Conservation (phyloP, 108 stramenopile species). For the Discostella stelligeroides region DNA sequence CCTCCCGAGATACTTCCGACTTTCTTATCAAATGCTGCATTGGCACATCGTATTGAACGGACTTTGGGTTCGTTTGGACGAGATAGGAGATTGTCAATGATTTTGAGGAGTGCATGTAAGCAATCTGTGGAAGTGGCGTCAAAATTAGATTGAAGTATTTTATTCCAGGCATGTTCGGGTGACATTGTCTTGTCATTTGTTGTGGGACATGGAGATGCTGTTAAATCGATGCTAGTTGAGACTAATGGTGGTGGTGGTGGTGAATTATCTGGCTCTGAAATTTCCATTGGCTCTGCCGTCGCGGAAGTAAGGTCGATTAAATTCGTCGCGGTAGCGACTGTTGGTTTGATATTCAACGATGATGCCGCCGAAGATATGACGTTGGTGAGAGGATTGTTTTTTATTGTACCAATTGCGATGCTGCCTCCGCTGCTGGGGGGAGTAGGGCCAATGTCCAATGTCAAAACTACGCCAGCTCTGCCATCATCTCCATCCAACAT, state of each 20-base stretch:
- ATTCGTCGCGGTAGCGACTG: neutral
- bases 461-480: conserved; percentile 42
- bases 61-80: conserved; percentile 68
- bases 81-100: conserved; percentile 74
- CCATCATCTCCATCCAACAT: conserved; percentile 49
- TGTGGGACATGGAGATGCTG: neutral
- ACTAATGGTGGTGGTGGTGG: too few relatives aligned
- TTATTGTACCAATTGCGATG: neutral
- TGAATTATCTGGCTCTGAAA: neutral
- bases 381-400: neutral
- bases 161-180: conserved; percentile 45
- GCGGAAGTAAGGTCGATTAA: conserved; percentile 6
- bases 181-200: neutral
- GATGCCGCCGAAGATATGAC: conserved; percentile 36
- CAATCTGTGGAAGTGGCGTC: conserved; percentile 64
- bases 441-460: conserved; percentile 25
- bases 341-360: conserved; percentile 31
- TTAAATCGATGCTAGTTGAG: too few relatives aligned
- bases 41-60: conserved; percentile 64
- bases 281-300: conserved; percentile 20
- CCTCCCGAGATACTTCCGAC: conserved; percentile 56
- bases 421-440: neutral
- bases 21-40: conserved; percentile 62
- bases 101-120: conserved; percentile 65
- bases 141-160: conserved; percentile 61